A percentile compares a stretch with the other conserved stretches of the same genome.
Conservation (phyloP, 148 eudicot genomes). For the Chenopodium album region DNA sequence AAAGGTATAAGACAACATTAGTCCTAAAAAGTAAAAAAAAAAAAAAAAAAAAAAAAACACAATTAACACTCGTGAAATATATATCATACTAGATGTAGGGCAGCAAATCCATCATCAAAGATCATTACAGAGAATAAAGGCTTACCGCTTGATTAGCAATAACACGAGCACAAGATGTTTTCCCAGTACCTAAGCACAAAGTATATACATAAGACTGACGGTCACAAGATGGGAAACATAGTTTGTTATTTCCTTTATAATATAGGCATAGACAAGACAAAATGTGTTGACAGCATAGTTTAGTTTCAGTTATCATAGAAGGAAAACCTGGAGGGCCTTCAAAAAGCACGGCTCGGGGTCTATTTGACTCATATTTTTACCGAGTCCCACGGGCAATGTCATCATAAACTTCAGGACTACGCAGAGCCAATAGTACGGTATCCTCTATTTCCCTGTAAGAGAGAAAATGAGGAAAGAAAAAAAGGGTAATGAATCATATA, state of each 20-base stretch:
- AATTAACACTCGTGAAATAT: no score
- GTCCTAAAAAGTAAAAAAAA: no score
- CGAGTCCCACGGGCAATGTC: slow-evolving; percentile 97
- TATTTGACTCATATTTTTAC: slow-evolving; percentile 82
- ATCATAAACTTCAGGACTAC: slow-evolving; percentile 93
- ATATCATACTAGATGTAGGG: neutral
- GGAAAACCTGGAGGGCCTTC: slow-evolving; percentile 97
- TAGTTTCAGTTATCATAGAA: slow-evolving; percentile 9
- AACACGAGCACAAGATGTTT: slow-evolving; percentile 98
- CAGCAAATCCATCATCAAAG: neutral
- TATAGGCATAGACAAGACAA: neutral
- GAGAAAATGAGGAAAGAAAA: neutral
- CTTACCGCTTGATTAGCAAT: slow-evolving; percentile 92
- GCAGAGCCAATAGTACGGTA: slow-evolving; percentile 79
- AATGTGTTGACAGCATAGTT: neutral
- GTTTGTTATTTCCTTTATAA: neutral
- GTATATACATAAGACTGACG: slow-evolving; percentile 10
- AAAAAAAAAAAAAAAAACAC: no score
- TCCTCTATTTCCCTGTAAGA: slow-evolving; percentile 73
- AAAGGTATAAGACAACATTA: neutral
- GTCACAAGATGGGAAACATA: neutral
- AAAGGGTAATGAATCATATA: neutral
- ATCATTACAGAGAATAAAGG: slow-evolving; percentile 15
- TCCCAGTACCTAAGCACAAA: slow-evolving; percentile 89
- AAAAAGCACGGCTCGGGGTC: slow-evolving; percentile 93